Percentiles rank a stretch among this genome's conserved stretches.
Conservation (phyloP, 169 alveolate genomes). For the Toxoplasma gondii region DNA sequence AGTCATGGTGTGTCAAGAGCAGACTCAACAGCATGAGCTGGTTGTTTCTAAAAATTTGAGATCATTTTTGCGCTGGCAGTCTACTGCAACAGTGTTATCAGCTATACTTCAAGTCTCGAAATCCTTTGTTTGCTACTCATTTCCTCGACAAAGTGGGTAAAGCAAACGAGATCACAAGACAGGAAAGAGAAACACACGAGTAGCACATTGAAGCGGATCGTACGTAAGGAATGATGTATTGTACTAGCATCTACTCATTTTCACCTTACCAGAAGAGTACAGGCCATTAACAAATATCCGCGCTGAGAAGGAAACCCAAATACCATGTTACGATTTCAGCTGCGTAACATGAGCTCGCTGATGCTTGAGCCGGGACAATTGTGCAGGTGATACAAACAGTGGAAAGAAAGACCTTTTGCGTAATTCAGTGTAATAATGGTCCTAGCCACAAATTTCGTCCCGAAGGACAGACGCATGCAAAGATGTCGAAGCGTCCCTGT, state of each 20-base stretch:
- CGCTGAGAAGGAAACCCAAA: neutral
- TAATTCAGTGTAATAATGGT: neutral
- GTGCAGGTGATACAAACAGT: neutral
- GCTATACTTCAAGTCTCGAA: neutral
- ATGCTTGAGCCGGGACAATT: neutral
- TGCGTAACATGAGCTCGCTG: neutral
- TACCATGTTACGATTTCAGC: neutral
- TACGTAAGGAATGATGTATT: too few relatives aligned
- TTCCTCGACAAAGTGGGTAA: too few relatives aligned
- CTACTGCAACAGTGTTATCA: neutral
- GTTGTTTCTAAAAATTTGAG: neutral
- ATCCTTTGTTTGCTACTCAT: neutral
- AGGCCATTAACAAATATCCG: neutral
- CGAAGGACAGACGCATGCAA: neutral
- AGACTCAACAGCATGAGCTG: neutral
- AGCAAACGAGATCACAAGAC: too few relatives aligned
- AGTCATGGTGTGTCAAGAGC: neutral
- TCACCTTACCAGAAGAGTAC: conserved; percentile 1
- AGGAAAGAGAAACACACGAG: too few relatives aligned
- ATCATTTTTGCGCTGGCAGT: neutral
- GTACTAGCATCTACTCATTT: neutral
- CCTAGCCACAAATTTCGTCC: neutral
- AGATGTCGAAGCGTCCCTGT: neutral
- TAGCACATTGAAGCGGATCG: too few relatives aligned
- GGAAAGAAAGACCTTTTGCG: neutral